These are phyloP conservation scores for Cicer cuneatum DNA, from an alignment of 306 rosid genomes.

Conservation along the genomic window DNA sequence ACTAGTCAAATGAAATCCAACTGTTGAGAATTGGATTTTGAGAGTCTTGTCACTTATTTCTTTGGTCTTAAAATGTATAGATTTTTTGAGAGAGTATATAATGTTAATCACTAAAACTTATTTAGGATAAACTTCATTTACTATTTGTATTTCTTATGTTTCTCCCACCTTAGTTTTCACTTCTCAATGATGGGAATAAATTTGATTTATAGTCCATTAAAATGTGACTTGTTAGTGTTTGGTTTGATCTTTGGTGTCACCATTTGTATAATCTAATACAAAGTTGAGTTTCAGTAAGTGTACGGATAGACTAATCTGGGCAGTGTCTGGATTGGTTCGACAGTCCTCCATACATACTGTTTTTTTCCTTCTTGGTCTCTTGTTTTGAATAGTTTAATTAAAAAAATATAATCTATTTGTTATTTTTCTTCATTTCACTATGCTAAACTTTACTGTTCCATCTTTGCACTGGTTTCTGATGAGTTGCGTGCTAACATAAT, in stretches of 20 bases:
- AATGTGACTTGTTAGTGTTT: not conserved
- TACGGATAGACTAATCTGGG: too few relatives aligned
- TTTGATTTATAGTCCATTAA: not conserved
- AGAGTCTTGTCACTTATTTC: not conserved
- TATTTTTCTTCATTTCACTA: not conserved
- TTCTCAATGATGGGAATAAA: not conserved
- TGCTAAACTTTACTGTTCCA: not conserved
- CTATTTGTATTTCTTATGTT: not conserved
- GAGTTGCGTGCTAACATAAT: not conserved
- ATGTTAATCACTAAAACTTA: not conserved
- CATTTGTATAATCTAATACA: too few relatives aligned
- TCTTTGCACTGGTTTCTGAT: not conserved
- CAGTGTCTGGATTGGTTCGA: not conserved
- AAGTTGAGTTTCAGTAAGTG: too few relatives aligned
- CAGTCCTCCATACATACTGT: not conserved
- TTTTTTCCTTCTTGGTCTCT: not conserved
- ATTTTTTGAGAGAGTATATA: constrained; percentile 11
- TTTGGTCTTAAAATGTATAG: not conserved
- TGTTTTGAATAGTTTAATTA: not conserved
- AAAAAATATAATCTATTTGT: not conserved
- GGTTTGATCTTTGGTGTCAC: too few relatives aligned
- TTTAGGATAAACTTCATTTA: not conserved
- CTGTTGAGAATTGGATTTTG: constrained; percentile 30
- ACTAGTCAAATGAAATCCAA: constrained; percentile 28
- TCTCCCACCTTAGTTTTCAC: not conserved